Evolutionary conservation across 2,329 filamentous ascomycete genomes (phyloP).

Genomic region (Curvularia verruculosa): DNA sequence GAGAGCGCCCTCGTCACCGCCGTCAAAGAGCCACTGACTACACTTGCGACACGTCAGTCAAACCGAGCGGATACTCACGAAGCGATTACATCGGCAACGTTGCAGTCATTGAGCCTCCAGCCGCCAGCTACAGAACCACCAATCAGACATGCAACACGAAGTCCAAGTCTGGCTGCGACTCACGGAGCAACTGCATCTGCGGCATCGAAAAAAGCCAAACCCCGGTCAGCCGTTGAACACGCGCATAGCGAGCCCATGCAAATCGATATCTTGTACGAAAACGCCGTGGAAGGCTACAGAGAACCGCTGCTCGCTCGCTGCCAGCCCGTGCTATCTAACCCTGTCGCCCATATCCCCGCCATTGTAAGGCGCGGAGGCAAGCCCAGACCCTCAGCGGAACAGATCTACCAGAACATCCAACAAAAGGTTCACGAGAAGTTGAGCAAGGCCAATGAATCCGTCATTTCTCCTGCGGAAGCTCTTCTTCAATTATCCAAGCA

Average conservation of each 20-base stretch:
- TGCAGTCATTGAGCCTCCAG: not conserved
- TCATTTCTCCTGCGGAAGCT: not conserved
- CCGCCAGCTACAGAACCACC: not conserved
- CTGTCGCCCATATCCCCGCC: slow-evolving; percentile 15
- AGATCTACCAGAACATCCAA: slow-evolving; percentile 12
- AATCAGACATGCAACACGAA: too few species aligned
- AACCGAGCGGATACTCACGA: not conserved
- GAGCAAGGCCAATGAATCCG: not conserved
- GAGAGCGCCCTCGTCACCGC: slow-evolving; percentile 13
- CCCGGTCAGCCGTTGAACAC: too few species aligned
- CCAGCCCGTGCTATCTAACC: slow-evolving; percentile 15
- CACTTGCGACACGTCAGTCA: slow-evolving; percentile 5
- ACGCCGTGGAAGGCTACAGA: slow-evolving; percentile 12
- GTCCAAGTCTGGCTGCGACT: too few species aligned
- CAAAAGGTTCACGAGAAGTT: not conserved
- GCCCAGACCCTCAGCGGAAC: slow-evolving; percentile 4
- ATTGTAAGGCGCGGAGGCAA: slow-evolving; percentile 12
- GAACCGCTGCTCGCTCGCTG: slow-evolving; percentile 24
- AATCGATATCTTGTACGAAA: slow-evolving; percentile 2
- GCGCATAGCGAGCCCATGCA: not conserved
- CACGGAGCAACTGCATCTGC: too few species aligned
- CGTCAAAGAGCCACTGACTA: not conserved
- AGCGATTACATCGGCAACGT: not conserved
- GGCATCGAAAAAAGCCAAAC: not conserved
- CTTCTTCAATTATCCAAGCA: not conserved